Base-by-base conservation (phyloP, 2,329 filamentous ascomycete genomes). In the Cladorrhinum sp. region DNA sequence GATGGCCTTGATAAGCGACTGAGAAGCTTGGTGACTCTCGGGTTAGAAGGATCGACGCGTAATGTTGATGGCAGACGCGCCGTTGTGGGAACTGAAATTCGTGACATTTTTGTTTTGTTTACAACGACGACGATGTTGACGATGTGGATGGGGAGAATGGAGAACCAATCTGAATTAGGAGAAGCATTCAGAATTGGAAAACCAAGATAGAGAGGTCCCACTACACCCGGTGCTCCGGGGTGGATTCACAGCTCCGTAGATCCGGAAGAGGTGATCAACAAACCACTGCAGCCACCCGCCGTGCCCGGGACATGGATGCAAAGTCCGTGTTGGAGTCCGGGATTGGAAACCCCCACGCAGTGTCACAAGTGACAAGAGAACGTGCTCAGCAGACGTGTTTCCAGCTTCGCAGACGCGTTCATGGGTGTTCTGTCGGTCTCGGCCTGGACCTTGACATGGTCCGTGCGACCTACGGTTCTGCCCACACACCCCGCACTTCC, bases 31-130 rank as follows among this genome's bases (percentile, higher is more conserved):
- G 82, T 73, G 53, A 92, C 82, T 27, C 85, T 79, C 50, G 83
- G 78, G 70, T 88, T 89, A 61, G 83, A 78, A 8, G 88, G 79
- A 60, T 86, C 82, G 69, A 93, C 81, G 67, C 86, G 86, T 65
- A 92, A 80, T 25, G 84, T 82, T 55, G 90, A 87, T n/a, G 88
- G 82, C 54, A 95, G 82, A 66, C 88, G 86, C 59, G 86, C 85
- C 55, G 85, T 86, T 51, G 89, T 90, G 18, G 91, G 90, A 38
- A 91, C 79, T 58, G 87, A 87, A 62, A 89, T 76, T 56, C 78
- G 80, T 55, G 81, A 75, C 81, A 85, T 84, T 24, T 50, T 53
- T 24, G 10, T 54, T 41, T 38, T 9, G 13, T 59, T 36, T 13
- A 41, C 36, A 29, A 29, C 25, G 25, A 10, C 25, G 25, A 36